Base-by-base conservation (phyloP, 2,329 filamentous ascomycete genomes). In the Cladophialophora carrionii region DNA sequence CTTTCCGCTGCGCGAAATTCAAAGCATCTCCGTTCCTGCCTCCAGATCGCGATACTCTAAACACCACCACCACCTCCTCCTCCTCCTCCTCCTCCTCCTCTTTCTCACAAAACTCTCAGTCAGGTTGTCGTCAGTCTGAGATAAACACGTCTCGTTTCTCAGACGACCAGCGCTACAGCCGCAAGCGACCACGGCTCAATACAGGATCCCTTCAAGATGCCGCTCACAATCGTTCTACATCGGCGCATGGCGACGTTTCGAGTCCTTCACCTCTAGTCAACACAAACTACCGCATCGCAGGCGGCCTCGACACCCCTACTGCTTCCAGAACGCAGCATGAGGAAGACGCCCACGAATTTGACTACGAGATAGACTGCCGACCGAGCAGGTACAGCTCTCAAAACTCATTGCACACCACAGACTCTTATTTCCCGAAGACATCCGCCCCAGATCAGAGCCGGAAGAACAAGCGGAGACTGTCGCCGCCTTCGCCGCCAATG, bases 311-410 rank as follows among this genome's bases (percentile, higher is more conserved):
- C 62, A 72, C 74, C 8, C 69, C 73, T n/a, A 65, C 37, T 26
- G 73, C 64, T 68, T 73, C 64, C 70, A 72, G 57, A 65, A 70
- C 59, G 59, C 68, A 68, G 46, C 66, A 66, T 46, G 65, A 73
- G 59, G 67, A 71, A 22, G 67, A 70, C 31, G 65, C 66, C 37
- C 66, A 69, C 29, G 69, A 70, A 20, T 70, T 67, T 54, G 71
- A 73, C 5, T 73, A 73, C 10, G 78, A 79, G 62, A 61, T 76
- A 56, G 78, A 79, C 66, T 79, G 78, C 65, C 74, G 79, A 57
- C 78, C 78, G 29, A 80, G 76, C 71, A 75, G 79, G 57, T 81
- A 79, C 69, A 74, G 79, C 69, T 74, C 73, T 48, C 72, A 77
- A 14, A 70, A 48, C 48, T 71, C 67, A 9, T 71, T 70, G 48